Conservation (phyloP, 2,329 filamentous ascomycete species). For the Diplodia mutila region DNA sequence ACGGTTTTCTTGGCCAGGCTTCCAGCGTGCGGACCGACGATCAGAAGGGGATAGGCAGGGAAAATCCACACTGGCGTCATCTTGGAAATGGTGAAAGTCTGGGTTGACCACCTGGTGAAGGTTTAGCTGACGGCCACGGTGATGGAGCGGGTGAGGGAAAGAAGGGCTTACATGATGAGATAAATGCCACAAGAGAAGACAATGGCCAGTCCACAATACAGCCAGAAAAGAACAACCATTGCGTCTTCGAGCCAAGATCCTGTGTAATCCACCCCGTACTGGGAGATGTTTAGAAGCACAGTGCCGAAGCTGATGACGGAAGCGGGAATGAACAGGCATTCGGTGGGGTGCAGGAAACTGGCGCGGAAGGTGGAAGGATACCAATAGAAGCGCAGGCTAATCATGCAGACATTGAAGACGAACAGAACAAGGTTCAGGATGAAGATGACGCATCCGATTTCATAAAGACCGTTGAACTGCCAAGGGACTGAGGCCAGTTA, state of each 20-base stretch:
- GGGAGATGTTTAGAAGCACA: conserved; percentile 68
- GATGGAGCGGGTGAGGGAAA: neutral
- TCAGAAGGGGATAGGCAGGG: conserved; percentile 78
- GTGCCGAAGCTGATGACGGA: conserved; percentile 68
- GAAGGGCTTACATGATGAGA: conserved; percentile 66
- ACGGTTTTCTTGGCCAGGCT: conserved; percentile 54
- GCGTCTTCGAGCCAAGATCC: conserved; percentile 59
- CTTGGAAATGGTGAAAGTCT: conserved; percentile 72
- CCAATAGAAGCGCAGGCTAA: conserved; percentile 69
- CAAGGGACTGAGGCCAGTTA: conserved; percentile 41
- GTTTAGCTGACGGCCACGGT: neutral
- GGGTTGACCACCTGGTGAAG: conserved; percentile 61
- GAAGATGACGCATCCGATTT: conserved; percentile 54
- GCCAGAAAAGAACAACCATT: conserved; percentile 74
- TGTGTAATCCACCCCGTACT: conserved; percentile 65
- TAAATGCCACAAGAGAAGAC: conserved; percentile 72
- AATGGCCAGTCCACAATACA: conserved; percentile 70
- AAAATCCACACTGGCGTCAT: conserved; percentile 93
- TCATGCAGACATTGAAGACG: conserved; percentile 69
- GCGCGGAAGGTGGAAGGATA: conserved; percentile 71
- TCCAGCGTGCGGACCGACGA: conserved; percentile 73
- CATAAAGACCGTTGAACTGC: conserved; percentile 50
- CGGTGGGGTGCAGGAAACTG: conserved; percentile 76
- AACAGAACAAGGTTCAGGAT: conserved; percentile 61
- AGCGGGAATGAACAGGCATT: conserved; percentile 76